Base-by-base conservation (phyloP, 352 stramenopile species). In the Globisporangium orthogonon region DNA sequence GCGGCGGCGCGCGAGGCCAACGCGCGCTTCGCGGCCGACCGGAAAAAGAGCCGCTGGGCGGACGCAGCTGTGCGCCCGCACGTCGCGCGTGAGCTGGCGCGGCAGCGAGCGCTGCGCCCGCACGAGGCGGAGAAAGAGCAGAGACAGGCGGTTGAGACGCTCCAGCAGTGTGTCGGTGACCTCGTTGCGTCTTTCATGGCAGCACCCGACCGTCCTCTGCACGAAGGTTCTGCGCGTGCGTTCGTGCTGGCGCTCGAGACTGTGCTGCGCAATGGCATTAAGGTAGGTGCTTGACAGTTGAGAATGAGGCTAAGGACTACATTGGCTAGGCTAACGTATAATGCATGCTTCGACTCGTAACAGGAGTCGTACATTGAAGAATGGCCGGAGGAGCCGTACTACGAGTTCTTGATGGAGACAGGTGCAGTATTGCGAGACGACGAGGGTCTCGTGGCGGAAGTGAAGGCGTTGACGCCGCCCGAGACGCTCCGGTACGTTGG, bases 351-450 rank as follows among this genome's bases (percentile, higher is more conserved):
- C 67, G 37, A 7, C 11, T 15, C 41, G 23, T 2, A 46, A 49
- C 39, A 85, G 62, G 70, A 85, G 31, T 53, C 67, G 9, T 83
- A 69, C 35, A 9, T 84, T 14, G 58, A 66, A 39, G 50, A 59
- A 15, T 89, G 78, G 78, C 80, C 81, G 7, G 83, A 93, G 64
- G 78, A 78, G 47, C 74, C 78, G 13, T 93, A 88, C 53, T 87
- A 83, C 52, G 66, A 71, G 37, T 90, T 93, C 35, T 60, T 93
- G 41, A 33, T 87, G 13, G 70, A 93, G 44, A 83, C 82, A 6
- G 60, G 61, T 0, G 60, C 67, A 0, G 83, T 93, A 7, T 59
- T 93, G 10, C 70, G 83, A 11, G 81, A 93, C 49, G 83, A 93
- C 51, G 50, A 70, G n/a, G 73, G 71, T 0, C 73, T 93, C n/a